Conservation (phyloP, 2,329 filamentous ascomycete species). For the Colletotrichum kahawae region DNA sequence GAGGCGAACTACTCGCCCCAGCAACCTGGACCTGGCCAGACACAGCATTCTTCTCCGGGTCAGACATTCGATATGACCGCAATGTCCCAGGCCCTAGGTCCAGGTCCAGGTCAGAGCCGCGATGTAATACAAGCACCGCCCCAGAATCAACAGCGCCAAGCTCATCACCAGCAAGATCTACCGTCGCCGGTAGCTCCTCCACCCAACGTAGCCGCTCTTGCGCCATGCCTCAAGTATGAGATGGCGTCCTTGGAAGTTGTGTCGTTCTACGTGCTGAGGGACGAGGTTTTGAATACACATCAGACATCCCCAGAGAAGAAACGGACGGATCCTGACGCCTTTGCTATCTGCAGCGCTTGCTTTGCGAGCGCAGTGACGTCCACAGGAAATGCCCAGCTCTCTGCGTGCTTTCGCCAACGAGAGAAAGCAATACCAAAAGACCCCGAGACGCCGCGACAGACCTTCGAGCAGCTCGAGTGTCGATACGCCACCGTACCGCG, state of each 20-base stretch:
- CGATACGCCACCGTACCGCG: not conserved
- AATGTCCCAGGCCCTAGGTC: not conserved
- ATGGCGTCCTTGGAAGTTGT: not conserved
- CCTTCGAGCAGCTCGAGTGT: not conserved
- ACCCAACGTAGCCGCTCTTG: not conserved
- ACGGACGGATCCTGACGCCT: not conserved
- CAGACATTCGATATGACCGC: not conserved
- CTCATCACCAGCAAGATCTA: not conserved
- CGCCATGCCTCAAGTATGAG: not conserved
- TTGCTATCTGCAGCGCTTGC: not conserved
- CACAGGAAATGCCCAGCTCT: not conserved
- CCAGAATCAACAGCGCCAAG: not conserved
- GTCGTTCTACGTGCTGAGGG: not conserved
- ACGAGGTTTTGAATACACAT: not conserved
- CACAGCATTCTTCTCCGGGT: not conserved
- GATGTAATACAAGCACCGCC: not conserved
- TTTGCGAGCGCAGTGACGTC: not conserved
- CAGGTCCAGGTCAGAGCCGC: not conserved
- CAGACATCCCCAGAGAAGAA: not conserved
- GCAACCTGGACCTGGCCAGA: not conserved
- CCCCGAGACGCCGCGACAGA: not conserved
- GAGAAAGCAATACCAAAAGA: not conserved
- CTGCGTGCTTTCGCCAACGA: fast-evolving
- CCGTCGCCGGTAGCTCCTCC: not conserved
- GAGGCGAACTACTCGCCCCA: too few relatives aligned